Base-by-base conservation (phyloP, 306 rosid species). In the Vicia faba region DNA sequence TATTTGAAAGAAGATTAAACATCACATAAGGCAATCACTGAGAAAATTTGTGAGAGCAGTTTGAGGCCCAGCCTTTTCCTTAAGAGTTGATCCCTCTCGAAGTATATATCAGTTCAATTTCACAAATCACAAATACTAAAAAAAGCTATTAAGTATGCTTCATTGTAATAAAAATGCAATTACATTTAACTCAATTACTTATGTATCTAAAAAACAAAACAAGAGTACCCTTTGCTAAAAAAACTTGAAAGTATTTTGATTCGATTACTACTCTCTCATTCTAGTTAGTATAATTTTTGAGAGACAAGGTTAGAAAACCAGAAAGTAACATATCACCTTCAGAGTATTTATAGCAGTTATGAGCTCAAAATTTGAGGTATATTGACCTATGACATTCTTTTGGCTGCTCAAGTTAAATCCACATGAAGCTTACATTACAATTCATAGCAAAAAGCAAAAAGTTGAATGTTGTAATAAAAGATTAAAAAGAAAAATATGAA, bases 1-100 rank as follows among this genome's bases (percentile, higher is more conserved):
- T 23, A 23, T 14, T 66, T 13, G 14, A 2, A 58, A 50, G 40
- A 58, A 36, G 16, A 72, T 8, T 43, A 70, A 69, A 73, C 73
- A 63, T 63, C 61, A 12, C 35, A n/a, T 35, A 57, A 57, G 64
- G 31, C 58, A 46, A 69, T 41, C 54, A 45, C 19, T 45, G 8
- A 33, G 62, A 23, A 23, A 23, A 23, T 23, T 23, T 55, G 72
- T 41, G 38, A 51, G 50, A 33, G 43, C 50, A 45, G 69, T 14
- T 38, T 28, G 59, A 56, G 44, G 46, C 41, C 68, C 10, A 61
- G 26, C 25, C 31, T 54, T 35, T 50, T 58, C 20, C 50, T 11
- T 26, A 59, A 44, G 2, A 44, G 10, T 20, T 40, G 54, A 69
- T 55, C 15, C 40, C 44, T n/a, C 15, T 54, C 18, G 5, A 54